Percentiles rank a stretch among this genome's conserved stretches.
Conservation (phyloP, 139 green algal species). For the Chlorella ohadii region DNA sequence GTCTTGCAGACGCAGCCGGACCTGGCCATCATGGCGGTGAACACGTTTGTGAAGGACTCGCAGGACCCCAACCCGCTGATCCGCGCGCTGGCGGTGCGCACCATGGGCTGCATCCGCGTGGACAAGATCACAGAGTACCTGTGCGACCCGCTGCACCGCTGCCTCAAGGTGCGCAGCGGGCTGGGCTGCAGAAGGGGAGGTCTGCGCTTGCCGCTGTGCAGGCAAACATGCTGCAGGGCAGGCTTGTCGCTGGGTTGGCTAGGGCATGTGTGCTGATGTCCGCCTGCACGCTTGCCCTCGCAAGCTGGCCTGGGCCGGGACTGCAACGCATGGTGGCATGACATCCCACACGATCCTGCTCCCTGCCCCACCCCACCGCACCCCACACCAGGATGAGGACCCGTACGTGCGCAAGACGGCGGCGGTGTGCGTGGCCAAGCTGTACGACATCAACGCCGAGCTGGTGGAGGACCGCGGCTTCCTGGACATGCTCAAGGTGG, state of each 20-base stretch:
- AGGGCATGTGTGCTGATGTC: no score
- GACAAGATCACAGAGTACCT: conserved; percentile 99
- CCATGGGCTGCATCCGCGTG: conserved; percentile 99
- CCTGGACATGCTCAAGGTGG: conserved; percentile 89
- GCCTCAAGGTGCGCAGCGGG: conserved; percentile 14
- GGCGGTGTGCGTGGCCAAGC: conserved; percentile 98
- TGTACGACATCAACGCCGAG: conserved; percentile 97
- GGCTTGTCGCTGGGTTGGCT: no score
- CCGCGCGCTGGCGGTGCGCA: conserved; percentile 95
- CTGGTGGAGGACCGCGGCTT: conserved; percentile 98
- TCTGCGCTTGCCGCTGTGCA: no score
- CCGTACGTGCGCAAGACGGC: conserved; percentile 99
- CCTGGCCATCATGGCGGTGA: conserved; percentile 98
- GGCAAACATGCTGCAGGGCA: no score
- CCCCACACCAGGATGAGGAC: conserved; percentile 68
- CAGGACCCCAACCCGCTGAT: conserved; percentile 99
- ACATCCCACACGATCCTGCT: not conserved
- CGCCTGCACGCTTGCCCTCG: no score
- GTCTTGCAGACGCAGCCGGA: conserved; percentile 93
- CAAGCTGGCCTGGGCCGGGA: no score
- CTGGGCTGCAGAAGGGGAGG: no score
- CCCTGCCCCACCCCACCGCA: not conserved
- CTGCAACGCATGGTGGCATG: no score
- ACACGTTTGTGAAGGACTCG: conserved; percentile 99
- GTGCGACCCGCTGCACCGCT: conserved; percentile 90